A percentile compares a stretch with the other conserved stretches of the same genome.
phyloP scores from a whole-genome alignment of 164 flowering plant genomes.

The Vitis amurensis region DNA sequence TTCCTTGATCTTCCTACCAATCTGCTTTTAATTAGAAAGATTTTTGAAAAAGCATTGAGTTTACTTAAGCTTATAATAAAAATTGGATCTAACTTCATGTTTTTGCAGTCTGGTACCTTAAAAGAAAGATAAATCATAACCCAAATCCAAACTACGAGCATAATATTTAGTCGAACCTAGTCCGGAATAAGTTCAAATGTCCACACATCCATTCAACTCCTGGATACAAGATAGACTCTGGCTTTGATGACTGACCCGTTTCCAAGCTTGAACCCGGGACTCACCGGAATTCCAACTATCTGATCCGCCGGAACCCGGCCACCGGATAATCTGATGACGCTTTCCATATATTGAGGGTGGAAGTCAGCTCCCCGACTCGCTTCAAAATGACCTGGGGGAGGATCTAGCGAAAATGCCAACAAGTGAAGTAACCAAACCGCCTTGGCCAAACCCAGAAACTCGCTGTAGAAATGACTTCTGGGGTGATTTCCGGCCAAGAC shows the following conservation, averaged over 20 bases:
- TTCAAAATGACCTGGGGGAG: slow-evolving; percentile 73
- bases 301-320: slow-evolving; percentile 46
- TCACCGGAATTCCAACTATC: slow-evolving; percentile 75
- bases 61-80: no score
- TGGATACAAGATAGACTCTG: slow-evolving; percentile 69
- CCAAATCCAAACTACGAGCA: no score
- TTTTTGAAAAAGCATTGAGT: no score
- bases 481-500: slow-evolving; percentile 76
- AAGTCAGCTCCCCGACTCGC: slow-evolving; percentile 81
- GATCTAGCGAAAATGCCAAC: slow-evolving; percentile 83
- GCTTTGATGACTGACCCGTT: slow-evolving; percentile 72
- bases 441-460: slow-evolving; percentile 74
- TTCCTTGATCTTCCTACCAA: no score
- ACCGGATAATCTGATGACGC: slow-evolving; percentile 55
- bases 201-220: slow-evolving; percentile 1
- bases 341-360: slow-evolving; percentile 85
- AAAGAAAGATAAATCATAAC: no score
- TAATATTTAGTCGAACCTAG: no score
- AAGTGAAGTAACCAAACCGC: slow-evolving; percentile 88
- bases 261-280: slow-evolving; percentile 85
- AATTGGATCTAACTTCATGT: no score
- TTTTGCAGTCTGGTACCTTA: no score
- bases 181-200: no score
- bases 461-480: slow-evolving; percentile 69
- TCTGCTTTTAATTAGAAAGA: no score